phyloP scores from a whole-genome alignment of 2,329 filamentous ascomycete species.

The Alternaria postmessia region DNA sequence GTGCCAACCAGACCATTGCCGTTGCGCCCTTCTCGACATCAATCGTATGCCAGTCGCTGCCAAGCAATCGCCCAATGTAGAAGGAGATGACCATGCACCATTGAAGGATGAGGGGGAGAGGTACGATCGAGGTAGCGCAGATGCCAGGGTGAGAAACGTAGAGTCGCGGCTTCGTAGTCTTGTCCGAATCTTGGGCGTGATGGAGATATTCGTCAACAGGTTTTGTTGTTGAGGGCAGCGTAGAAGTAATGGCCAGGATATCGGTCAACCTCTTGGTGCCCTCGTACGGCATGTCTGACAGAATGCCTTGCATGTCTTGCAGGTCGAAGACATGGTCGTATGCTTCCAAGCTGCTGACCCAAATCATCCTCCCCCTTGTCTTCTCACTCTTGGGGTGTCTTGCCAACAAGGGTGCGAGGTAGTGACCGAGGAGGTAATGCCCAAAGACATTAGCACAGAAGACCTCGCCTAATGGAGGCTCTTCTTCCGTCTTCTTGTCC shows the following conservation, averaged over 20 bases:
- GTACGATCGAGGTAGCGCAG: slow-evolving; percentile 81
- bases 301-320: slow-evolving; percentile 79
- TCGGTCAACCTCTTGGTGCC: slow-evolving; percentile 88
- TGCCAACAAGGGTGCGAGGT: slow-evolving; percentile 76
- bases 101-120: slow-evolving; percentile 73
- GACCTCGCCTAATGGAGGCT: slow-evolving; percentile 76
- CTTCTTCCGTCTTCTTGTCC: slow-evolving; percentile 49
- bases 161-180: slow-evolving; percentile 63
- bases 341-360: slow-evolving; percentile 85
- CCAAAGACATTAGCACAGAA: slow-evolving; percentile 95
- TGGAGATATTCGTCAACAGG: slow-evolving; percentile 46
- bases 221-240: slow-evolving; percentile 69
- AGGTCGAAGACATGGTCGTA: slow-evolving; percentile 64
- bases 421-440: slow-evolving; percentile 88
- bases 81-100: slow-evolving; percentile 74
- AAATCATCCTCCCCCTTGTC: slow-evolving; percentile 74
- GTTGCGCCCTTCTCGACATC: slow-evolving; percentile 79
- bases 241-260: slow-evolving; percentile 76
- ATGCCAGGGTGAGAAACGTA: slow-evolving; percentile 89
- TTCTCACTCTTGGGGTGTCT: slow-evolving; percentile 52
- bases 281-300: slow-evolving; percentile 75
- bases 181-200: slow-evolving; percentile 15
- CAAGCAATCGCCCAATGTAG: slow-evolving; percentile 76
- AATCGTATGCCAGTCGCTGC: slow-evolving; percentile 87
- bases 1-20: slow-evolving; percentile 78